Base-by-base conservation (phyloP, 331 rosid genomes). In the Spiraea crenata region DNA sequence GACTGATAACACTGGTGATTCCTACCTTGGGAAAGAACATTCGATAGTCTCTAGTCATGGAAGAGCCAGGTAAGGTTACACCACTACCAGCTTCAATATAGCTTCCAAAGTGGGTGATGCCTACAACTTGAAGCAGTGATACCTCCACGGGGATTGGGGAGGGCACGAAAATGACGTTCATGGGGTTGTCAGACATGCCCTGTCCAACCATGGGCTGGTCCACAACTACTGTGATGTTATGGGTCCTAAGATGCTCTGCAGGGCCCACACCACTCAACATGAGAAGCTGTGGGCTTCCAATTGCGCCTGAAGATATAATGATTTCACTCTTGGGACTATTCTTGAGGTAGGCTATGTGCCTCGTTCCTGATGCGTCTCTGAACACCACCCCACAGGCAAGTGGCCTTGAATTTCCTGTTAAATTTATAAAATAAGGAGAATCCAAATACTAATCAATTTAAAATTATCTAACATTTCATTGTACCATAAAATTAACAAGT, bases 251-350 rank as follows among this genome's bases (percentile, higher is more conserved):
- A 1, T 84, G 84, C 0, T 82, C 65, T 3, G 54, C 55, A 0
- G 98, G 85, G 67, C 98, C 98, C 55, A 92, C 67, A 34, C 98
- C 98, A 80, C 98, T 92, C 63, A 92, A 62, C 95, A 87, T 89
- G 0, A 89, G 51, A 37, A 92, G 77, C 45, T 92, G 96, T 78
- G 98, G 98, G 80, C 98, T 92, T 72, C 96, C 98, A 11, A 92
- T 71, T 25, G 96, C 92, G 16, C 98, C 98, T 0, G 95, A 78
- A 12, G 98, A 84, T 9, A 87, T 45, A 0, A 87, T 82, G n/a
- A 92, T 79, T 82, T 89, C 98, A 10, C 41, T 83, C 13, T 6
- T 68, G 0, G 67, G 39, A 73, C 84, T 85, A 0, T 9, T 48
- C 9, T 67, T 87, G 0, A 92, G 81, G 56, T 82, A 89, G 3